Base-by-base conservation (phyloP, 306 rosid species). In the Vigna mungo region DNA sequence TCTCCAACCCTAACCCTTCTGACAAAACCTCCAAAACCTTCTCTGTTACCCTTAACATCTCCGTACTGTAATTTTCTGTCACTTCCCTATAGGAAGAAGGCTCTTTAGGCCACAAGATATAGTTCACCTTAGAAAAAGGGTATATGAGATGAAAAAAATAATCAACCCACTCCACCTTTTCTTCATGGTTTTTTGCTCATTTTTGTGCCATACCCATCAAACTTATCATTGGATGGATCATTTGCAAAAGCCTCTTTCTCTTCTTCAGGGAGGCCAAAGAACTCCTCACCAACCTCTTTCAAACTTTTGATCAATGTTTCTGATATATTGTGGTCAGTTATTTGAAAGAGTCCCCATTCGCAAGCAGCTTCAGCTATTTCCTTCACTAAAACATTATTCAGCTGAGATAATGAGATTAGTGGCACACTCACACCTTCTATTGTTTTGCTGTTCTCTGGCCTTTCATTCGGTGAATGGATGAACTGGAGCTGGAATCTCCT, bases 101-200 rank as follows among this genome's bases (percentile, higher is more conserved):
- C 39, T 25, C 77, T 77, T 80, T 73, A 32, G 90, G 91, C 94
- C 97, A 89, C 4, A 44, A 5, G 18, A 73, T 65, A 58, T 69
- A 41, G 23, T 89, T 79, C 11, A 82, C 88, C 78, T 77, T 86
- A 3, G 89, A 73, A 59, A 87, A 80, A 74, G 94, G 94, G 58
- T 82, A 43, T 65, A 79, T 81, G 23, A 85, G 2, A 21, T 89
- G 97, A 53, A 85, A 89, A 76, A 65, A 89, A 37, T 91, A 91
- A 64, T 91, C 92, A 2, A 91, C 48, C 94, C 92, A 91, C 75
- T 91, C 97, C 6, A 88, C 13, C 66, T 88, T 91, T 16, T 88
- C 80, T 5, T 91, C 87, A 0, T 49, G 67, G 51, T 85, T 89
- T 59, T 86, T 89, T n/a, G 4, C 90, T 79, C 90, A 91, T 89